phyloP scores from a whole-genome alignment of 2,329 filamentous ascomycete species.

The Sphaerulina populicola region DNA sequence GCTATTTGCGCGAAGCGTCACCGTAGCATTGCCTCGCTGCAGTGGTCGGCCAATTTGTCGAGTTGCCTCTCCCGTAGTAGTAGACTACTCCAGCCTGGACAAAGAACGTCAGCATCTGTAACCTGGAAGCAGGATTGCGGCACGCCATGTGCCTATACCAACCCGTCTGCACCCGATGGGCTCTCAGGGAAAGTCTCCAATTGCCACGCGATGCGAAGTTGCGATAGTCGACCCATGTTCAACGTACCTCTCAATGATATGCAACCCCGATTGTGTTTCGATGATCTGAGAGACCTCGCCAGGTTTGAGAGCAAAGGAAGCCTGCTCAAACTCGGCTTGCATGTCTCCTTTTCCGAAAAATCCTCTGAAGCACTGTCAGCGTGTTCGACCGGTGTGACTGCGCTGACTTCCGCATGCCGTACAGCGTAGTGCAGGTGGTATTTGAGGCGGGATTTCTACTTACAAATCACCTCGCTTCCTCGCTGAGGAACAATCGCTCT shows the following conservation, averaged over 20 bases:
- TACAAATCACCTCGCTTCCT: conserved; percentile 84
- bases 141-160: conserved; percentile 11
- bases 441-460: conserved; percentile 29
- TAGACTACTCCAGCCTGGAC: conserved; percentile 19
- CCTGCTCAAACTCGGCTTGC: conserved; percentile 98
- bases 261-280: conserved; percentile 86
- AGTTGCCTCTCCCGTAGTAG: background rate
- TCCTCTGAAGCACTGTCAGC: conserved; percentile 47
- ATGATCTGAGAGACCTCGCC: conserved; percentile 81
- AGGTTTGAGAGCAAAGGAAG: conserved; percentile 78
- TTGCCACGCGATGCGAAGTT: conserved; percentile 1
- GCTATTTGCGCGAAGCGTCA: background rate
- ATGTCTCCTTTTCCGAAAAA: conserved; percentile 93
- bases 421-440: background rate
- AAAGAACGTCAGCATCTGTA: conserved; percentile 19
- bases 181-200: background rate
- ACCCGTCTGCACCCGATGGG: background rate
- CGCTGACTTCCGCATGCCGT: background rate
- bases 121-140: conserved; percentile 5
- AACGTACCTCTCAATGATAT: conserved; percentile 84
- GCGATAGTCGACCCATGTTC: background rate
- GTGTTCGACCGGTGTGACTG: conserved; percentile 7
- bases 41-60: background rate
- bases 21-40: background rate
- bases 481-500: conserved; percentile 93